A percentile compares a stretch with the other conserved stretches of the same genome.
phyloP scores from a whole-genome alignment of 768 basidiomycete species.

The Hygrocybe coccinea region DNA sequence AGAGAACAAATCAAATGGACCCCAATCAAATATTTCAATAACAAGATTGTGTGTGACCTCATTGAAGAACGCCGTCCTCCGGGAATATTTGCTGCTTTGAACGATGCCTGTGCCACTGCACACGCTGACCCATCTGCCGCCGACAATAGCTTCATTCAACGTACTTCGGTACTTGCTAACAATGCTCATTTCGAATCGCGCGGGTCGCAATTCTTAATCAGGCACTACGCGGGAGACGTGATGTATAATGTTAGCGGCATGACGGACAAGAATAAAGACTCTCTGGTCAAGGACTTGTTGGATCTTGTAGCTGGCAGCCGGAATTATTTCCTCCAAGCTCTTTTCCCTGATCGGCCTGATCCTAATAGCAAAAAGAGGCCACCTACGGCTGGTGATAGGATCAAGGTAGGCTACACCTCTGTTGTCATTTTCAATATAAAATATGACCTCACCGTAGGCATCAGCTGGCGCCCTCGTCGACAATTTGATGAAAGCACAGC shows the following conservation, averaged over 20 bases:
- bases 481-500: constrained; percentile 95
- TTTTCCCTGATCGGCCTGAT: constrained; percentile 94
- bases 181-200: constrained; percentile 95
- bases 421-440: neutral
- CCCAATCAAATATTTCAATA: constrained; percentile 98
- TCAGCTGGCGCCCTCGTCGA: constrained; percentile 97
- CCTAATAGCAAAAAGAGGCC: constrained; percentile 97
- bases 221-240: constrained; percentile 97
- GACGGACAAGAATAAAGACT: constrained; percentile 99
- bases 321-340: constrained; percentile 78
- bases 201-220: constrained; percentile 89
- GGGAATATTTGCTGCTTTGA: constrained; percentile 95
- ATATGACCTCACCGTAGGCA: constrained; percentile 37
- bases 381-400: constrained; percentile 95
- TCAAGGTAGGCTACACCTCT: constrained; percentile 59
- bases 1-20: constrained; percentile 99
- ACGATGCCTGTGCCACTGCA: constrained; percentile 98
- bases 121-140: constrained; percentile 96
- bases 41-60: constrained; percentile 96
- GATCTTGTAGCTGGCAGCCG: constrained; percentile 78
- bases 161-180: constrained; percentile 71
- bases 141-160: constrained; percentile 94
- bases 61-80: constrained; percentile 96
- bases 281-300: constrained; percentile 88
- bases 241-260: constrained; percentile 97